Base-by-base conservation (phyloP, 2,329 filamentous ascomycete species). In the Chrysoporthe austroafricana region DNA sequence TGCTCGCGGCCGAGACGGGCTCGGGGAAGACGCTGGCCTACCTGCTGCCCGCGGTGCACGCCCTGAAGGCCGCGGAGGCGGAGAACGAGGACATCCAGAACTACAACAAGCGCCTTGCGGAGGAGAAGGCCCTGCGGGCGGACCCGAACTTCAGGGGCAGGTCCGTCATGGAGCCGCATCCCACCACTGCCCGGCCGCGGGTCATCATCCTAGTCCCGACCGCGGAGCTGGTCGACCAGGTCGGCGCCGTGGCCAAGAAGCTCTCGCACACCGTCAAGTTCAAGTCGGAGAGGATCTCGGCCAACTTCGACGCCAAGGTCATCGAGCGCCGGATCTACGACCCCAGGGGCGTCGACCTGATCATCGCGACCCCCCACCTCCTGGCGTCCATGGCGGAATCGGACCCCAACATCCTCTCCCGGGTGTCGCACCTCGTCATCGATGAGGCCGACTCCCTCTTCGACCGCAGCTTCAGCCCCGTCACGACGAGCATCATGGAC, bases 21-120 rank as follows among this genome's bases (percentile, higher is more conserved):
- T 98, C 96, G 0, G 96, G 96, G 69, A 99, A 99, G 83, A 99
- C 96, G 0, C 83, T 99, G 70, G 93, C 96, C 9, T 99, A 99
- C 76, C 82, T 98, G 5, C 80, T 97, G 5, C 96, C 96, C 0
- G 86, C 90, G 18, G 84, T 99, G 63, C 89, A 99, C 79, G 91
- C 92, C 9, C 79, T 99, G 73, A 99, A 99, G 80, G 82, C 87
- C 44, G 89, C 88, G 6, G 92, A 95, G 75, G 82, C 83, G 0
- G 77, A 81, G 14, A 90, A 94, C 71, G 77, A 78, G 0, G 84
- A 85, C 1, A 82, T 88, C 18, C 84, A 87, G 66, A 83, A 86
- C 2, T 88, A 89, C 69, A 84, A 86, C 64, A 79, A 85, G 74
- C 82, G 83, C 64, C 78, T 83, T 61, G 83, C 87, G 54, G 84